Evolutionary conservation across 2,329 filamentous ascomycete species (phyloP).

Genomic region (Samsoniella hepiali): DNA sequence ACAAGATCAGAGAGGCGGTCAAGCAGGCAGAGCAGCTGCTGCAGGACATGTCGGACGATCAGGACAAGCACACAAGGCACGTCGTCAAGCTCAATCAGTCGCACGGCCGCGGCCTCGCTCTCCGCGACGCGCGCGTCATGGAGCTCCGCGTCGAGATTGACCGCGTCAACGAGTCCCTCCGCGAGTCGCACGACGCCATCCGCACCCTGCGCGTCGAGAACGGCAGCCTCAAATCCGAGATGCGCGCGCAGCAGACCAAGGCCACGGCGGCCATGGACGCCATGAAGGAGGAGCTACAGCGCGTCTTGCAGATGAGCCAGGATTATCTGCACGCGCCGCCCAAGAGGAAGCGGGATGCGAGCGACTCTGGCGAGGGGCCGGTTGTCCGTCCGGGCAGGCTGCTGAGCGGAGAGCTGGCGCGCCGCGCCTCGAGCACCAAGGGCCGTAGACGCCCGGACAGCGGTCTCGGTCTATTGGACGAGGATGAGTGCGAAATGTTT

Average conservation of each 20-base stretch:
- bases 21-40: constrained; percentile 38
- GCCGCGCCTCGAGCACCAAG: constrained; percentile 35
- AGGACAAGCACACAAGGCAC: constrained; percentile 33
- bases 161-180: constrained; percentile 43
- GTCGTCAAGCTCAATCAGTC: constrained; percentile 36
- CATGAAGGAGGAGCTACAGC: constrained; percentile 51
- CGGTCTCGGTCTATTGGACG: constrained; percentile 53
- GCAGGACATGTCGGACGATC: constrained; percentile 36
- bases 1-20: constrained; percentile 40
- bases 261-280: constrained; percentile 45
- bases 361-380: constrained; percentile 9
- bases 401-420: constrained; percentile 29
- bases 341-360: constrained; percentile 21
- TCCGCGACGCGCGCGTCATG: constrained; percentile 47
- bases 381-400: constrained; percentile 24
- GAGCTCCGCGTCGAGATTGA: constrained; percentile 50
- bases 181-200: constrained; percentile 46
- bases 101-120: constrained; percentile 47
- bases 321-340: constrained; percentile 39
- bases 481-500: constrained; percentile 37
- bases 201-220: constrained; percentile 47
- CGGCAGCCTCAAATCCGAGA: constrained; percentile 32
- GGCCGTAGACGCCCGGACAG: constrained; percentile 47
- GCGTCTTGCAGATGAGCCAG: constrained; percentile 45
- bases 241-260: constrained; percentile 37